A percentile compares a stretch with the other conserved stretches of the same genome.
Evolutionary conservation across 768 basidiomycete species (phyloP).

Genomic region (Neoboletus magnificus): DNA sequence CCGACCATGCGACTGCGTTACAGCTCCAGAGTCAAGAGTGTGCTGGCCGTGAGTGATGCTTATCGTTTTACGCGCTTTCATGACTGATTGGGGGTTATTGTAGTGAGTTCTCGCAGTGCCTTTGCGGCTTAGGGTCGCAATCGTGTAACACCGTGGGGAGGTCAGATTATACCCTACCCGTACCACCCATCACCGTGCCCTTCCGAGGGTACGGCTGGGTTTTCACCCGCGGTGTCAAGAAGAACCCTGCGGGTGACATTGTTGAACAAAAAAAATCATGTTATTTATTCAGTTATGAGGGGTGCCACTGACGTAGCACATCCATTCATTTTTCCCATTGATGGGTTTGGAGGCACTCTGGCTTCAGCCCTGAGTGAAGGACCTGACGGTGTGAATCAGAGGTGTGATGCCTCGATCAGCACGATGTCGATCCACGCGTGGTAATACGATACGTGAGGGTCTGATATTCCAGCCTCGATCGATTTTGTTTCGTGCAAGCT

Average conservation of each 20-base stretch:
- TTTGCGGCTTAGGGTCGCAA: neutral
- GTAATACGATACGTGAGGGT: neutral
- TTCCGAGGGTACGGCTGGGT: neutral
- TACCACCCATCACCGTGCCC: neutral
- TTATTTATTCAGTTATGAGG: neutral
- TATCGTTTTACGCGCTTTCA: neutral
- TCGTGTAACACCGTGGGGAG: neutral
- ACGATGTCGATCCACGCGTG: neutral
- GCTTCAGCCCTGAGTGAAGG: neutral
- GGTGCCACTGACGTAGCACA: neutral
- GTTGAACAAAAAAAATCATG: neutral
- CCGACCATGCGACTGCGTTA: constrained; percentile 30
- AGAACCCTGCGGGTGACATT: neutral
- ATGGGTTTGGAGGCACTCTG: neutral
- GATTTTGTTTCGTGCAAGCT: neutral
- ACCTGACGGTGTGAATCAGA: neutral
- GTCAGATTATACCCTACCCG: neutral
- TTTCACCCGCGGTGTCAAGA: too few species aligned
- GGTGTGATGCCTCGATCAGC: neutral
- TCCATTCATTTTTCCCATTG: neutral
- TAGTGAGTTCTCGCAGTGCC: neutral
- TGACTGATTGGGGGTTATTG: neutral
- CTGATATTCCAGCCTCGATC: neutral
- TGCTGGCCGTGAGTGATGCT: constrained; percentile 11
- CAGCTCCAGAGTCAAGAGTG: constrained; percentile 35